Evolutionary conservation across 805 yeast species (phyloP), one percentile per base, ranked within the genome.

Genomic region (Metschnikowia colocasiae): DNA sequence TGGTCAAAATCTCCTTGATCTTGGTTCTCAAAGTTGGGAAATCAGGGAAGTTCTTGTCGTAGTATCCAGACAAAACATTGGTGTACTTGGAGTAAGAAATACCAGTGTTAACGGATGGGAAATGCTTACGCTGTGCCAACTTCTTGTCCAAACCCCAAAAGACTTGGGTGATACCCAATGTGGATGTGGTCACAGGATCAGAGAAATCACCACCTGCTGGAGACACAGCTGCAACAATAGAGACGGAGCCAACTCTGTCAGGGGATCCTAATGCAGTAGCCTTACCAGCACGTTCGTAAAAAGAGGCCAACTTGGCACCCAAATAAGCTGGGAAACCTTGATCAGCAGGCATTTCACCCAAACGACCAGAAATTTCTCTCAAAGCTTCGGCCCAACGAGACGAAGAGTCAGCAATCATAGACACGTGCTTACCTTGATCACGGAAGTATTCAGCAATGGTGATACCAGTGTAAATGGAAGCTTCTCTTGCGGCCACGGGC

Each of bases 171-270:
- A 94, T 94, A 86, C 97, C 98, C 64, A 94, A 81, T 30, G 99
- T 94, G 6, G 99, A 82, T 18, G 98, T 92, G 23, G 99, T 94
- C 59, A 94, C 99, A 38, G 99, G 99, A 75, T 94, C 99, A 22
- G 98, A 92, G 84, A 94, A 92, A 78, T 94, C 99, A 84, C 99
- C 99, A 83, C 99, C 99, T 47, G 99, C 98, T 58, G 99, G 99
- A 4, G 98, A 94, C 34, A 94, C 99, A 59, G 99, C 99, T 51
- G 99, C 99, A 62, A 94, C 77, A 71, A 94, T 94, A n/a, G 99
- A 94, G 54, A 94, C 99, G 26, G 99, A 92, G 53, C 99, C 99
- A 57, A 80, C 65, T 78, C 99, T 90, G 59, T 87, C 87, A 54
- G 99, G 99, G 50, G 95, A 88, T 64, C 99, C 99, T 51, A 94